Base-by-base conservation (phyloP, 192 early-diverging fungal species). In the Linderina pennispora region DNA sequence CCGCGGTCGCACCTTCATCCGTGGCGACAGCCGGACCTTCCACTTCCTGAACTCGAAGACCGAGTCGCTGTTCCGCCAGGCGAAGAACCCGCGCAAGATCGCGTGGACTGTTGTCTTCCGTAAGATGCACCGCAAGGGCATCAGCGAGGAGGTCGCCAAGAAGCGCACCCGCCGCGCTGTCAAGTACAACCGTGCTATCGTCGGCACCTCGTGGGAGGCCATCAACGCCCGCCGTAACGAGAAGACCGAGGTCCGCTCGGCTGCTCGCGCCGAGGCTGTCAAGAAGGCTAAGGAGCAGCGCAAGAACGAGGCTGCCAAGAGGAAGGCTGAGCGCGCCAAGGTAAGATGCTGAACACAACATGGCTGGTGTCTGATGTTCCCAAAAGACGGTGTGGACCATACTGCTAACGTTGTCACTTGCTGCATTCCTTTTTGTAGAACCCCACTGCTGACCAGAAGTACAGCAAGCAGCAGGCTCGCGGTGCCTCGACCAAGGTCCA, bases 101-200 rank as follows among this genome's bases (percentile, higher is more conserved):
- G 77, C 79, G 75, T 99, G 97, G 97, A 97, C 97, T 39, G 78
- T 83, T 35, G 85, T 94, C 55, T 97, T 85, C 90, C 90, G 97
- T 72, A 92, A 90, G 79, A 82, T 94, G 67, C 89, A 97, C 85
- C 92, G 92, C 83, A 99, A 99, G 90, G 97, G 94, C 75, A 83
- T 91, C 58, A 87, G 85, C 65, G 90, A 92, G 67, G 94, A 96
- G 78, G 82, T 87, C 25, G 63, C 90, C 74, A 97, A 97, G 88
- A 99, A 97, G 90, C 85, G 90, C 69, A 84, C 88, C 39, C 82
- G 86, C 66, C 88, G 90, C 68, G 80, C 84, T 51, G 90, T 96
- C 65, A 97, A 98, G 88, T 84, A 81, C 77, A 85, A 92, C 76
- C 89, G 96, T 79, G 91, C 85, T 44, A 77, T 99, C 57, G 94